Base-by-base conservation (phyloP, 2,329 filamentous ascomycete species). In the Clonostachys rhizophaga region DNA sequence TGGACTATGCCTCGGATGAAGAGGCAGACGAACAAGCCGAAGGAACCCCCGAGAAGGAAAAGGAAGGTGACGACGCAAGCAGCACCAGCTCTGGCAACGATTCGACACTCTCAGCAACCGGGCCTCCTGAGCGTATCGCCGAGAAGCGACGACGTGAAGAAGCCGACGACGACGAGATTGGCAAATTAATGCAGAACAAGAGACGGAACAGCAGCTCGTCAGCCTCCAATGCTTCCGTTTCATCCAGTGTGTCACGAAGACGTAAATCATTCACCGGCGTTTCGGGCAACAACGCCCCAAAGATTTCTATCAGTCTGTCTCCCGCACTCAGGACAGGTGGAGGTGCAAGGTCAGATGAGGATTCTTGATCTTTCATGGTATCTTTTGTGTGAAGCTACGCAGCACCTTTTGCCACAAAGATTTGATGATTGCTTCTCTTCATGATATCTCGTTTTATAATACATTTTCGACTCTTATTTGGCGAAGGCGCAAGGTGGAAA, bases 1-100 rank as follows among this genome's bases (percentile, higher is more conserved):
- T 99, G 34, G 89, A 96, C 63, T 99, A 99, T 61, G 83, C 86
- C 0, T 95, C 95, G 36, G 91, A 96, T 55, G 92, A 96, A 49
- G 89, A 94, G n/a, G 82, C 57, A 8, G 70, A 71, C 9, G 69
- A 71, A 36, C 62, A 61, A 12, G 83, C 86, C 65, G 84, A 49
- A 3, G 47, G 42, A n/a, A 39, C 42, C n/a, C 5, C 8, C 6
- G 5, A 34, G 24, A 43, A 46, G 12, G 47, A 40, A 11, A 11
- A 14, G 9, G n/a, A 35, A 24, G n/a, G 85, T 58, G 70, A 79
- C 40, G 75, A 84, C 50, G 14, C 36, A 39, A 52, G 40, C n/a
- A 53, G 55, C 6, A 11, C 37, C 5, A 30, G 37, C 35, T 33
- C 34, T 14, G n/a, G 34, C 24, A 16, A 18, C 18, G 42, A 43